These are phyloP conservation scores for Cymbidium sinense DNA, from an alignment of 106 monocot species.

Conservation along the genomic window DNA sequence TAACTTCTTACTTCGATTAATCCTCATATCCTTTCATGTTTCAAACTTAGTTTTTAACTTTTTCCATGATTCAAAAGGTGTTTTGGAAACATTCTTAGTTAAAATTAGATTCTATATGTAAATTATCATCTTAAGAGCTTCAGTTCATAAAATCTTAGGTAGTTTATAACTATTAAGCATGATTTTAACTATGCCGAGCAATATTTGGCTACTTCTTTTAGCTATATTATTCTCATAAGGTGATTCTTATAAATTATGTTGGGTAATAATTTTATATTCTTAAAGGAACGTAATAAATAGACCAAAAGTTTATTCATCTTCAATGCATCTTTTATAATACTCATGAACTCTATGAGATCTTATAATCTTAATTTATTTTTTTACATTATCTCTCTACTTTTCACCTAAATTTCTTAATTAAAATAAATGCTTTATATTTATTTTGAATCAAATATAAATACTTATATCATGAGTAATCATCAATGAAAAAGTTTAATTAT, in stretches of 20 bases:
- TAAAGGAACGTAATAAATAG: slow-evolving; percentile 2
- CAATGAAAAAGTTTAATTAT: neutral
- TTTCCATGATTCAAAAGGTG: neutral
- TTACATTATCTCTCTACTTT: slow-evolving; percentile 4
- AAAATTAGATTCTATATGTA: neutral
- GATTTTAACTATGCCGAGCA: neutral
- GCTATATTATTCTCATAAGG: neutral
- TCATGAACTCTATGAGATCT: neutral
- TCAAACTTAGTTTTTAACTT: neutral
- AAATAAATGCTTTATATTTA: slow-evolving; percentile 6
- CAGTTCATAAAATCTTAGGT: neutral
- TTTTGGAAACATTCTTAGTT: neutral
- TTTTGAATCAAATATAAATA: slow-evolving; percentile 7
- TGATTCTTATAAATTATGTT: neutral
- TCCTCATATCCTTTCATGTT: neutral
- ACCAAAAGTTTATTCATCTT: slow-evolving; percentile 5
- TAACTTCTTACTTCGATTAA: neutral
- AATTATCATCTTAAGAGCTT: neutral
- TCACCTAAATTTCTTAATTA: neutral
- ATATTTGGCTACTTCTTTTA: neutral
- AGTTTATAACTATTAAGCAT: neutral
- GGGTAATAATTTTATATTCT: slow-evolving; percentile 3
- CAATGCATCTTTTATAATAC: slow-evolving; percentile 3
- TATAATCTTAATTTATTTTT: slow-evolving; percentile 6
- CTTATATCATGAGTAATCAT: neutral